Conservation (phyloP, 225 moss, liverwort and hornwort genomes). For the Polytrichum formosum region DNA sequence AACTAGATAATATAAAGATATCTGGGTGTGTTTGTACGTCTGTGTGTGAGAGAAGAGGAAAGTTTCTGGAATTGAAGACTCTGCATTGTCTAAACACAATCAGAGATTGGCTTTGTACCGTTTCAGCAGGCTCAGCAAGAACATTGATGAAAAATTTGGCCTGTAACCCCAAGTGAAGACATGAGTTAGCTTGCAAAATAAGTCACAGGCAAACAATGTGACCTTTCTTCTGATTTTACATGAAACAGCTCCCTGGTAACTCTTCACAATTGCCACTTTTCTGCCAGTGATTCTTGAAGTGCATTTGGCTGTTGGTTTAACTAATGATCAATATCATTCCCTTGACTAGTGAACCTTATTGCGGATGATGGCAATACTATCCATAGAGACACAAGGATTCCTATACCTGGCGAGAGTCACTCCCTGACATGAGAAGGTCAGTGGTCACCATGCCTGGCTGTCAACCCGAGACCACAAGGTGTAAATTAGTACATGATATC, state of each 20-base stretch:
- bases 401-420: conserved; percentile 73
- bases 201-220: too few species aligned
- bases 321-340: too few species aligned
- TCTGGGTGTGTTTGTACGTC: too few species aligned
- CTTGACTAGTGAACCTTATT: too few species aligned
- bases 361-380: background rate
- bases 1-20: too few species aligned
- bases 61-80: too few species aligned
- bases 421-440: conserved; percentile 91
- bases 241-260: too few species aligned
- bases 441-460: conserved; percentile 99
- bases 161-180: conserved; percentile 27
- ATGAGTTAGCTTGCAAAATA: background rate
- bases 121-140: conserved; percentile 82
- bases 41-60: background rate
- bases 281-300: too few species aligned
- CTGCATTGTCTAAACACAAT: too few species aligned
- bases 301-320: too few species aligned
- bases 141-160: conserved; percentile 97
- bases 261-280: too few species aligned
- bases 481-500: conserved; percentile 11
- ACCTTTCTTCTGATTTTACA: too few species aligned
- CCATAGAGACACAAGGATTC: background rate
- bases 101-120: conserved; percentile 31
- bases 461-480: conserved; percentile 23